Percentiles rank a stretch among this genome's conserved stretches.
phyloP scores from a whole-genome alignment of 768 basidiomycete species.

The Panaeolus cyanescens region DNA sequence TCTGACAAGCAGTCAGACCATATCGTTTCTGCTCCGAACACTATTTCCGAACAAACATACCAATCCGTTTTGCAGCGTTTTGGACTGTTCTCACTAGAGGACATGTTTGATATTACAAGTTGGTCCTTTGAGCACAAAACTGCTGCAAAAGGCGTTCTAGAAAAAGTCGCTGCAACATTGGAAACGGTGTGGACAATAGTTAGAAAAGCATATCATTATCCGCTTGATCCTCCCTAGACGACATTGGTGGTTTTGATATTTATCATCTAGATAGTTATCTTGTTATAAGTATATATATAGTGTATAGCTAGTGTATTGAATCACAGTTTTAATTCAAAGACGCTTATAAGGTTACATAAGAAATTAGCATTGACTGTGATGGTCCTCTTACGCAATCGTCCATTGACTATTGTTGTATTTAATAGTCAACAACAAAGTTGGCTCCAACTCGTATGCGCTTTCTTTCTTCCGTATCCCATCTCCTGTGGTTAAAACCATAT shows the following conservation, averaged over 20 bases:
- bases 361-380: constrained; percentile 9
- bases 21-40: background rate
- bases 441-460: background rate
- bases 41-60: background rate
- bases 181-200: constrained; percentile 49
- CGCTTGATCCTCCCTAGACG: constrained; percentile 48
- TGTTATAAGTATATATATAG: constrained; percentile 5
- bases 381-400: constrained; percentile 16
- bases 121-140: constrained; percentile 28
- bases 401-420: background rate
- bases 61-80: constrained; percentile 20
- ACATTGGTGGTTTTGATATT: constrained; percentile 1
- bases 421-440: background rate
- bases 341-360: constrained; percentile 1
- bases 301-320: constrained; percentile 9
- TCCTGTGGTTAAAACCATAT: constrained; percentile 1
- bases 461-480: background rate
- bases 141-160: constrained; percentile 23
- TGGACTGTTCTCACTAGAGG: constrained; percentile 30
- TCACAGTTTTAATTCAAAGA: background rate
- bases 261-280: constrained; percentile 5
- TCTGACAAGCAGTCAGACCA: background rate
- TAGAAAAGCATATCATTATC: constrained; percentile 56
- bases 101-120: constrained; percentile 31
- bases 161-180: constrained; percentile 39